Percentiles rank a stretch among this genome's conserved stretches.
phyloP scores from a whole-genome alignment of 2,329 filamentous ascomycete genomes.

The Hypoxylon sp. region DNA sequence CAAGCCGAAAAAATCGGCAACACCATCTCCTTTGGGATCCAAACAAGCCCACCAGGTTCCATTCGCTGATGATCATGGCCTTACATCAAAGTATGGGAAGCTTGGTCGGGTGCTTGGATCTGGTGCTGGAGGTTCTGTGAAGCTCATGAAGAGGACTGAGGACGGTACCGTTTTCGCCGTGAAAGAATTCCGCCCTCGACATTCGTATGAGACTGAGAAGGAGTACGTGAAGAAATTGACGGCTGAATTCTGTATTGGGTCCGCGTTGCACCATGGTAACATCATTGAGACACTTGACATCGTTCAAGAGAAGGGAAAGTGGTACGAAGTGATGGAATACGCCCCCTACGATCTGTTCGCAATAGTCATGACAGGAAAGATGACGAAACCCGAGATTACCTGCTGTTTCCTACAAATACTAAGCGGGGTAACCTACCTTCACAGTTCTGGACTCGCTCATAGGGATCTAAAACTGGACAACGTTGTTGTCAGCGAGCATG shows the following conservation, averaged over 20 bases:
- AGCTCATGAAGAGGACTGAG: conserved; percentile 92
- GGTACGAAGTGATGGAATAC: conserved; percentile 99
- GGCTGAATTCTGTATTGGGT: conserved; percentile 97
- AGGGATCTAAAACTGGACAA: conserved; percentile 97
- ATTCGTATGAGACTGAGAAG: conserved; percentile 92
- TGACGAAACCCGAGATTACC: conserved; percentile 90
- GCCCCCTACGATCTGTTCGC: conserved; percentile 96
- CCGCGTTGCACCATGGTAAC: conserved; percentile 96
- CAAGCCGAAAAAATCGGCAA: conserved; percentile 78
- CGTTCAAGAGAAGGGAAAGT: conserved; percentile 91
- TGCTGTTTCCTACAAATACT: conserved; percentile 96
- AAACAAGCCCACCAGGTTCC: conserved; percentile 77
- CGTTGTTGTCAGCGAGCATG: conserved; percentile 94
- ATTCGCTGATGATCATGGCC: conserved; percentile 93
- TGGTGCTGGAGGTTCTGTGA: conserved; percentile 93
- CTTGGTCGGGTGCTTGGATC: conserved; percentile 94
- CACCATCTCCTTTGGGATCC: conserved; percentile 69
- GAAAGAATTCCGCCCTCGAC: conserved; percentile 93
- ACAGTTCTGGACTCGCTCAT: conserved; percentile 95
- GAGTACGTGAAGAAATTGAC: conserved; percentile 99
- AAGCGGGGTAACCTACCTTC: conserved; percentile 93
- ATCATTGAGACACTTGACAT: conserved; percentile 99
- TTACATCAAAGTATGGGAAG: conserved; percentile 94
- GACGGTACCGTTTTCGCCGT: conserved; percentile 96
- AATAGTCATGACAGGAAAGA: conserved; percentile 98